Percentiles rank a stretch among this genome's conserved stretches.
Evolutionary conservation across 2,329 filamentous ascomycete species (phyloP).

Genomic region (Trichoderma koningii): DNA sequence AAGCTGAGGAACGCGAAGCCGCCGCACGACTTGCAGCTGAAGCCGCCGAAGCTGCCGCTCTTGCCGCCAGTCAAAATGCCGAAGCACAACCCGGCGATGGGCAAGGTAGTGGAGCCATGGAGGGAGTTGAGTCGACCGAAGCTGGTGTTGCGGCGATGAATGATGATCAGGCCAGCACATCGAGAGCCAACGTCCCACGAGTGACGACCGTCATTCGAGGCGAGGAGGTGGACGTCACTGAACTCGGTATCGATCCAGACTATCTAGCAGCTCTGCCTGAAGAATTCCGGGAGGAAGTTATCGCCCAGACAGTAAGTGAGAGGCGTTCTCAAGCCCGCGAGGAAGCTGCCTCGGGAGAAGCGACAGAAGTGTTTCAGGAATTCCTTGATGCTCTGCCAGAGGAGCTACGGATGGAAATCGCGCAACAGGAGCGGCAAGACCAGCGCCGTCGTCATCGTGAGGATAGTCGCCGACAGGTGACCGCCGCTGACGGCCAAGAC

Average conservation of each 20-base stretch:
- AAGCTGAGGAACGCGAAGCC: constrained; percentile 69
- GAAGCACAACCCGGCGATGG: constrained; percentile 21
- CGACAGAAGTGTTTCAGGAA: constrained; percentile 84
- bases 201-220: constrained; percentile 83
- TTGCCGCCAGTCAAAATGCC: constrained; percentile 39
- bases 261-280: constrained; percentile 98
- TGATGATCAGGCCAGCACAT: constrained; percentile 34
- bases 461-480: constrained; percentile 68
- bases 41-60: constrained; percentile 56
- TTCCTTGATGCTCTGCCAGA: constrained; percentile 91
- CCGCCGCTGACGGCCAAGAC: constrained; percentile 55
- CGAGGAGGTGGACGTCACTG: constrained; percentile 88
- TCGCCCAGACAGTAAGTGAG: constrained; percentile 84
- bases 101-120: constrained; percentile 55
- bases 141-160: constrained; percentile 38
- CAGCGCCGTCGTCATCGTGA: constrained; percentile 86
- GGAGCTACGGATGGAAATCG: constrained; percentile 85
- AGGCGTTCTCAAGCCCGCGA: constrained; percentile 75
- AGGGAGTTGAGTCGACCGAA: constrained; percentile 67
- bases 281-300: constrained; percentile 92
- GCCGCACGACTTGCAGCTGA: constrained; percentile 59
- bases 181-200: constrained; percentile 47
- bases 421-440: constrained; percentile 87
- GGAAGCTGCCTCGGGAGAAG: constrained; percentile 68
- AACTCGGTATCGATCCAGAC: constrained; percentile 88